Evolutionary conservation across 768 basidiomycete genomes (phyloP), one percentile per base, ranked within the genome.

Genomic region (Trametes coccinea): DNA sequence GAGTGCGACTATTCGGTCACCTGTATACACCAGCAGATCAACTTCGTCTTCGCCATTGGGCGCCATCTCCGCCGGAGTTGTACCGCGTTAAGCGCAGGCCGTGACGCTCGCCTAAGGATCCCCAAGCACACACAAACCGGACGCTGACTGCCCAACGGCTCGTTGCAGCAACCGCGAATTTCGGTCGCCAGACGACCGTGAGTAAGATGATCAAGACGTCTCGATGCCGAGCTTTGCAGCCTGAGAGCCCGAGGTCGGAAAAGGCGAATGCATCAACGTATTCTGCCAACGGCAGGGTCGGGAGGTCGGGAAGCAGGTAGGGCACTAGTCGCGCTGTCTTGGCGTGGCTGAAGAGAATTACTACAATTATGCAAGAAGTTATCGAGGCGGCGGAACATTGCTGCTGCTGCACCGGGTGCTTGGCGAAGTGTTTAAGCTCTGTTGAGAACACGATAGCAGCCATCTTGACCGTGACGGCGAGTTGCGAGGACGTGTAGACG

Each of bases 121-220:
- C 61, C 31, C 61, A 52, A 46, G 61, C 55, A 39, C 54, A 56
- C 60, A 61, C 60, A 61, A 55, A 51, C 5, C 59, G 52, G 16
- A 39, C 29, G 60, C 29, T 43, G 46, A 48, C n/a, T 55, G n/a
- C 30, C 16, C 53, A 47, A 54, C 14, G 22, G 16, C 17, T 22
- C 22, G 34, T 7, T 16, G 44, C 51, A 29, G 11, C 46, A 22
- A 31, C 27, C 52, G 51, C 55, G 33, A 30, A 13, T 17, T 40
- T 10, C 22, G 41, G 37, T 22, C 40, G 51, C n/a, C 52, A 6
- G 53, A 45, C 44, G 37, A 41, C 14, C 37, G 14, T 50, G 54
- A 7, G 49, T 30, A 37, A 52, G 43, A 56, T 52, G 5, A 56
- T 51, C 48, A 56, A 22, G 44, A 40, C 27, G 60, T 9, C 17